Percentiles rank a stretch among this genome's conserved stretches.
These are phyloP conservation scores for Gautieria morchelliformis DNA, from an alignment of 768 basidiomycete genomes.

Conservation along the genomic window DNA sequence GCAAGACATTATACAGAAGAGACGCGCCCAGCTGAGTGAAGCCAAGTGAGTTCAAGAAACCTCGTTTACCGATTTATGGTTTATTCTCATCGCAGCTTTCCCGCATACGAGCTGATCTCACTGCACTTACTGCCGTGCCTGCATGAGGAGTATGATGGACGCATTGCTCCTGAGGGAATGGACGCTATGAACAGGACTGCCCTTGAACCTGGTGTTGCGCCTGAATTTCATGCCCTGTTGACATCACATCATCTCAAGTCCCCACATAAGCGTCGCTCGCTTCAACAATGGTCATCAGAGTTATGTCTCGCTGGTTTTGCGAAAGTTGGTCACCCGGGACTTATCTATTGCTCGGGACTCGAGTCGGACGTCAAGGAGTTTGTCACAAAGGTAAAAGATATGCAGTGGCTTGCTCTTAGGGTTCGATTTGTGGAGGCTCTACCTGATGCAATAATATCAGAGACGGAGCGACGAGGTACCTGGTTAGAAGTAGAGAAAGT, in stretches of 20 bases:
- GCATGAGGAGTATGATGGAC: constrained; percentile 26
- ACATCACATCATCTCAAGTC: constrained; percentile 69
- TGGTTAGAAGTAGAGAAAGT: constrained; percentile 67
- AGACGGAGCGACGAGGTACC: constrained; percentile 9
- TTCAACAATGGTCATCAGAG: constrained; percentile 46
- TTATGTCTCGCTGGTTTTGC: constrained; percentile 55
- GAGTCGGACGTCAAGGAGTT: constrained; percentile 50
- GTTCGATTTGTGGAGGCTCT: constrained; percentile 50
- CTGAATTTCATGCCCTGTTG: constrained; percentile 48
- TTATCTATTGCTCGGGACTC: constrained; percentile 61
- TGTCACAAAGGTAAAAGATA: constrained; percentile 53
- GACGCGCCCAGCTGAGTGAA: constrained; percentile 24
- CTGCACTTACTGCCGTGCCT: constrained; percentile 48
- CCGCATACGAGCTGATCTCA: constrained; percentile 49
- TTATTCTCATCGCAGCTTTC: constrained; percentile 35
- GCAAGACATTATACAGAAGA: constrained; percentile 32
- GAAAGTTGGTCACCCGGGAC: constrained; percentile 66
- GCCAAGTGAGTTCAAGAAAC: constrained; percentile 19
- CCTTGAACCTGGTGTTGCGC: not conserved
- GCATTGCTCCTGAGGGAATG: not conserved
- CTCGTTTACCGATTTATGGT: not conserved
- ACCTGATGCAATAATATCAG: constrained; percentile 5
- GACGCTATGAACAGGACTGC: not conserved
- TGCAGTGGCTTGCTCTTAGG: constrained; percentile 72
- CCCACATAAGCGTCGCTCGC: constrained; percentile 48